Evolutionary conservation across 257 asterid species (phyloP), one percentile per base, ranked within the genome.

Genomic region (Scutellaria barbata): DNA sequence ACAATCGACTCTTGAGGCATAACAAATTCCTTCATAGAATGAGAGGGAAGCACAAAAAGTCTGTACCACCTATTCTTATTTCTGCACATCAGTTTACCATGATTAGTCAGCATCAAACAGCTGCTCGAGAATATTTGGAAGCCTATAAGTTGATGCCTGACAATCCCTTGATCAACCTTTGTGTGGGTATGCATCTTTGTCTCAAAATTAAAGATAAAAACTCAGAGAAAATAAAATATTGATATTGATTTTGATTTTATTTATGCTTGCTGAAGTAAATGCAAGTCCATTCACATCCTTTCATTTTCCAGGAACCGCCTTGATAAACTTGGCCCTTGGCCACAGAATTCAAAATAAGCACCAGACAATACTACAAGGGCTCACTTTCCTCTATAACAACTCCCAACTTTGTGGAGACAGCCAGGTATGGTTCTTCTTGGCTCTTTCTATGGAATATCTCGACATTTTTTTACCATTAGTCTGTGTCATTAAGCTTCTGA

Each of bases 291-390:
- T 69, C 11, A 10, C 25, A 3, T 37, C 43, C 54, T 53, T 2
- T 46, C n/a, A 5, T 39, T 47, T 59, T 71, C 33, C 56, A 88
- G 95, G 95, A 78, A 88, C 95, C 41, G 85, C 96, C 59, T 79
- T 92, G 80, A 85, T 92, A 71, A 92, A 92, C 76, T 83, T 92
- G 78, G 88, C 94, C 69, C 86, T 89, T 40, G 95, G 92, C 76
- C 80, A 72, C 73, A 77, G 98, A 76, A 90, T 92, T 71, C 86
- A 88, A 60, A 92, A 86, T 85, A 92, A 92, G 82, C 98, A 92
- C 73, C 96, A 92, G 71, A 71, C 90, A 42, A 46, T 92, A 56
- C 68, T 85, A 48, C 96, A 92, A 78, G 98, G 96, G 60, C 81
- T 92, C 65, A 81, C 98, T 12, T 92, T 92, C 76, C 89, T 92